Base-by-base conservation (phyloP, 2,329 filamentous ascomycete genomes). In the Stachybotrys echinatus region DNA sequence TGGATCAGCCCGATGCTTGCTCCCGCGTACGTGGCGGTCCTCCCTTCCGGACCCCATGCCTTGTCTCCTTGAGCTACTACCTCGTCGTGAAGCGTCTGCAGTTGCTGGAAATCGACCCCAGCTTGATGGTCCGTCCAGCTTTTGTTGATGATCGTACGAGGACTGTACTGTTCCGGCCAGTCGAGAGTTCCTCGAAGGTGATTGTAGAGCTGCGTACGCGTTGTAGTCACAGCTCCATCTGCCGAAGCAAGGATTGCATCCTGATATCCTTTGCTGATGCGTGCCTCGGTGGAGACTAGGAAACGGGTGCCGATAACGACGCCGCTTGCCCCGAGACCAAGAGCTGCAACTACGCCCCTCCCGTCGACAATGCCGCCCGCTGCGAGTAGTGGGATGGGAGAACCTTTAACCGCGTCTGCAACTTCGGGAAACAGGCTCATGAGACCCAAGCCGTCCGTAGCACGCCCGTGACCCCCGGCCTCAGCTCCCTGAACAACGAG, bases 271-370 rank as follows among this genome's bases (percentile, higher is more conserved):
- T 61, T 63, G 45, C 55, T 60, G 34, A 74, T 67, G 6, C 69
- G 65, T 1, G 72, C 62, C 54, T 75, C 72, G 0, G 50, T 58
- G 1, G 68, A 58, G 0, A 81, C 81, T 1, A 88, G 72, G 50
- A 86, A 83, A 7, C 83, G 73, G 1, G 85, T 88, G 0, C 85
- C 85, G 70, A 88, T 73, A 0, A 74, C 79, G 0, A 76, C 72
- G 0, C 80, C 84, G 0, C 67, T 62, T 1, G 79, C 77, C 0
- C 80, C 79, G 1, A 82, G 66, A 1, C 69, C 63, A 12, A 81
- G 61, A 2, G 74, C 73, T 0, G 78, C 77, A 6, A 74, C 74
- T 0, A 73, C 65, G 0, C 77, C 77, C 19, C 77, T 64, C 0
- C 76, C 77, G 50, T 82, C 77, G 0, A 69, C 66, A 22, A 82